Evolutionary conservation across 257 asterid genomes (phyloP).

Genomic region (Nicotiana noctiflora): DNA sequence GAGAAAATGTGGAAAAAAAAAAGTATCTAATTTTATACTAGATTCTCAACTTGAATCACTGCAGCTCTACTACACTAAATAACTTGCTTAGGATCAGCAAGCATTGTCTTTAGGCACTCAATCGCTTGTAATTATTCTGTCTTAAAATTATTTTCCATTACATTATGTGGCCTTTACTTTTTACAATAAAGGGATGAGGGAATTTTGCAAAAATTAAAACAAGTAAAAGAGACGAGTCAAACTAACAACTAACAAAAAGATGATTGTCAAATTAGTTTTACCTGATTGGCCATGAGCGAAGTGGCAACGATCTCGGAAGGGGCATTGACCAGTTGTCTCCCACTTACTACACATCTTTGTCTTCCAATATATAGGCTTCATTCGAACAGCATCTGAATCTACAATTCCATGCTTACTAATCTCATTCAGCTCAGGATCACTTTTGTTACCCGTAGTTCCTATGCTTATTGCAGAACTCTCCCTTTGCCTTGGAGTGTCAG

Average conservation of each 20-base stretch:
- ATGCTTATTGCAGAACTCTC: constrained; percentile 67
- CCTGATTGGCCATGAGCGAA: constrained; percentile 79
- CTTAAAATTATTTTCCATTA: not conserved
- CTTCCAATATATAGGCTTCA: constrained; percentile 42
- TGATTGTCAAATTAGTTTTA: not conserved
- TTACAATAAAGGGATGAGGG: not conserved
- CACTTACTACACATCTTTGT: constrained; percentile 63
- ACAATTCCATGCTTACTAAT: constrained; percentile 11
- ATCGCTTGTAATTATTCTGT: not conserved
- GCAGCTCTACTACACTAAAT: not conserved
- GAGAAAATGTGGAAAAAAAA: no score
- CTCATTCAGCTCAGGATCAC: constrained; percentile 26
- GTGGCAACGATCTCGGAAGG: constrained; percentile 67
- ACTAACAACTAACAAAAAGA: not conserved
- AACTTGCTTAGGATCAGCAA: not conserved
- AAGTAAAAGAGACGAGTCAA: not conserved
- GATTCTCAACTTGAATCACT: not conserved
- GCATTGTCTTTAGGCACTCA: not conserved
- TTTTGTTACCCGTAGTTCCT: constrained; percentile 26
- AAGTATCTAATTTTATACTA: not conserved
- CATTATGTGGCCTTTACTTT: not conserved
- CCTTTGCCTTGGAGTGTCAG: constrained; percentile 40
- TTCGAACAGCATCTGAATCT: constrained; percentile 16
- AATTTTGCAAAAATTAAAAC: not conserved
- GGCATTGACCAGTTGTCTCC: constrained; percentile 71